Conservation (phyloP, 2,329 filamentous ascomycete species). For the Aspergillus awamori region DNA sequence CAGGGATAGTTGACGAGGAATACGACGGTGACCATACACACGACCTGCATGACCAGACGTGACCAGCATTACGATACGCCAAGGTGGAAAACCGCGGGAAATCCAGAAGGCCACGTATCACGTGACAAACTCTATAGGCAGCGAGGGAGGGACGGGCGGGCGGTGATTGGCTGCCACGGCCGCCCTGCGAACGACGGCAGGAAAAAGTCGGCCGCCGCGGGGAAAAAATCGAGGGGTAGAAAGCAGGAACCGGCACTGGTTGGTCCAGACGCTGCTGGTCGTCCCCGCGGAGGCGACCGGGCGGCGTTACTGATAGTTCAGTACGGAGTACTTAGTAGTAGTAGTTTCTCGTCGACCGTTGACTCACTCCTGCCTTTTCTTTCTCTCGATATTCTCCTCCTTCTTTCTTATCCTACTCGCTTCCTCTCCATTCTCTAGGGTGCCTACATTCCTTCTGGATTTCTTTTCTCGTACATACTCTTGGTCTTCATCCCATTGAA, state of each 20-base stretch:
- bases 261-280: not conserved
- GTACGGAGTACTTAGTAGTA: not conserved
- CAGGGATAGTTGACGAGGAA: not conserved
- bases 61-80: not conserved
- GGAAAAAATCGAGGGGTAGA: not conserved
- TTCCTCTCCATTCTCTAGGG: slow-evolving; percentile 1
- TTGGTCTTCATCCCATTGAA: not conserved
- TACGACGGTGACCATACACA: not conserved
- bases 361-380: slow-evolving; percentile 11
- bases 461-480: slow-evolving; percentile 9
- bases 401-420: too few relatives aligned
- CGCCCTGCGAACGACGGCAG: slow-evolving; percentile 14
- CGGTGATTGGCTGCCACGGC: slow-evolving; percentile 17
- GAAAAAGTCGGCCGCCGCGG: slow-evolving; percentile 24
- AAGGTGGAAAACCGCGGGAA: slow-evolving; percentile 5
- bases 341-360: slow-evolving; percentile 12
- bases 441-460: slow-evolving; percentile 3
- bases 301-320: not conserved
- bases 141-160: slow-evolving; percentile 14
- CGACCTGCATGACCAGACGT: not conserved
- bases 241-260: slow-evolving; percentile 1
- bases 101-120: not conserved
- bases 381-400: not conserved
- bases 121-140: not conserved
- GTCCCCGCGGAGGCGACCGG: not conserved